Evolutionary conservation across 148 eudicot genomes (phyloP), one percentile per base, ranked within the genome.

Genomic region (Camellia sinensis): DNA sequence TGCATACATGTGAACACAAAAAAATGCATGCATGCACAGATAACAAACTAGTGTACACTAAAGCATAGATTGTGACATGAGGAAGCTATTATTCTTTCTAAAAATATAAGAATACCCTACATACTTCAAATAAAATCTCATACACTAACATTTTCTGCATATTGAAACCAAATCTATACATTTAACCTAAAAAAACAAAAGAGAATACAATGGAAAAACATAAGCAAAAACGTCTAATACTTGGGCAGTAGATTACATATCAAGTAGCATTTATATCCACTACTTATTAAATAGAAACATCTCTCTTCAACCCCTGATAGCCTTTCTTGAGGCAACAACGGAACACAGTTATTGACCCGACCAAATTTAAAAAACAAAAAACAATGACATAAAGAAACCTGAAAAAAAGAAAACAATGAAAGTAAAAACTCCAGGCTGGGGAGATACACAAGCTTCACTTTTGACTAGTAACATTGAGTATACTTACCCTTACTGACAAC

Each of bases 401-500:
- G 6, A 13, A 46, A 40, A 29, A 8, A 54, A 75, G 6, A 1
- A 3, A 29, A 45, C n/a, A 63, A 40, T 46, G 10, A 45, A 59
- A 9, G 50, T 8, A 21, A 71, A 77, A 77, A 7, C 2, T 4
- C 18, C 7, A 8, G 67, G 67, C 13, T 43, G 9, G 54, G 41
- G 29, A 7, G 18, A 3, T 29, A 7, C 1, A 40, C 19, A 61
- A n/a, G 21, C 41, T 21, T 45, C 44, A 0, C 48, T 7, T 37
- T 11, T 69, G 73, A 37, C 15, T 52, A 29, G 71, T 18, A 14
- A 63, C 14, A 41, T 41, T 6, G 44, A 37, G 80, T 7, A 68
- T 75, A 63, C 85, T 48, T 86, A 91, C 94, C 87, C 83, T 84
- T 57, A 79, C 85, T 21, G 87, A 52, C 79, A 82, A 54, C 40